Evolutionary conservation across 2,329 filamentous ascomycete species (phyloP).

Genomic region (Diaporthe sp.): DNA sequence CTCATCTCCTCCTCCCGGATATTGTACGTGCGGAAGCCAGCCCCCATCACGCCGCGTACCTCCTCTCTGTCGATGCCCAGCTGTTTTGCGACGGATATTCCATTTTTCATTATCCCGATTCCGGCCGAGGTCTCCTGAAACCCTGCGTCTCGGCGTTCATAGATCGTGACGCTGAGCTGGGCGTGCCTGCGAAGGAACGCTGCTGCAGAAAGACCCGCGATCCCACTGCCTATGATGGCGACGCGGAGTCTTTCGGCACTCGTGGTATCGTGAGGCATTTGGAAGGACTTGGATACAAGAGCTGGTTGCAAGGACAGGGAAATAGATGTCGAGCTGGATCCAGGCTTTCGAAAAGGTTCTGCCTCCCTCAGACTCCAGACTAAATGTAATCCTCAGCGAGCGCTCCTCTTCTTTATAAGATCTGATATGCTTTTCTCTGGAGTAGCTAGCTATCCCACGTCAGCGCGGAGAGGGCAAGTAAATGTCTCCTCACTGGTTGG

Average conservation of each 20-base stretch:
- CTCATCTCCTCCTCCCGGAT: neutral
- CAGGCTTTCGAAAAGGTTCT: neutral
- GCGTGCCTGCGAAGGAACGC: constrained; percentile 15
- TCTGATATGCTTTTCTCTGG: neutral
- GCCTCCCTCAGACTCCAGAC: neutral
- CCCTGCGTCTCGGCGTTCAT: neutral
- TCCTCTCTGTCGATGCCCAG: neutral
- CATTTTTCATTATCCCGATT: neutral
- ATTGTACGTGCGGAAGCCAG: neutral
- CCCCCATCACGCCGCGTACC: neutral
- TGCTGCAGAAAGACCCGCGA: constrained; percentile 1
- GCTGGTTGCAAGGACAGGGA: neutral
- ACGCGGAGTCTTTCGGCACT: neutral
- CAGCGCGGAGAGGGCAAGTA: constrained; percentile 26
- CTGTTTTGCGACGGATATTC: neutral
- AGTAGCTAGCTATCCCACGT: constrained; percentile 3
- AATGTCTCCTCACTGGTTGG: constrained; percentile 12
- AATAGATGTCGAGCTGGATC: neutral
- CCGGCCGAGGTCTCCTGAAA: neutral
- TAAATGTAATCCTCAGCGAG: neutral
- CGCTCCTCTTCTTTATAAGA: neutral
- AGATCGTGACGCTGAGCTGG: neutral
- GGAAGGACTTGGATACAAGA: neutral
- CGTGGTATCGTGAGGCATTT: neutral
- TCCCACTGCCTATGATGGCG: constrained; percentile 6